phyloP scores from a whole-genome alignment of 768 basidiomycete species.

The Suillus americanus region DNA sequence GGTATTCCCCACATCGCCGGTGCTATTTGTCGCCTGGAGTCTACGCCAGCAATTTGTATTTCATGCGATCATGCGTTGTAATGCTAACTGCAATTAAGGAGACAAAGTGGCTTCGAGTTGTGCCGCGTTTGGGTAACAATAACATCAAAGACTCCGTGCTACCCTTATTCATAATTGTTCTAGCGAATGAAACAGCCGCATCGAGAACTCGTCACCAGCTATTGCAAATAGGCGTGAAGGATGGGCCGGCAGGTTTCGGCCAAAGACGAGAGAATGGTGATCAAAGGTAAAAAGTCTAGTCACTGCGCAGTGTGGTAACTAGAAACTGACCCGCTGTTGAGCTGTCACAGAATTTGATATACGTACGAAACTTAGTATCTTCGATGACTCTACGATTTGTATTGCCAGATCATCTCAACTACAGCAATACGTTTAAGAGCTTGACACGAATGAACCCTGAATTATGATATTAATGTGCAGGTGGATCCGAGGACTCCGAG shows the following conservation, averaged over 20 bases:
- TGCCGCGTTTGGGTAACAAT: not conserved
- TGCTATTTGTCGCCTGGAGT: not conserved
- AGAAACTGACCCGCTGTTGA: not conserved
- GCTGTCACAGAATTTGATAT: not conserved
- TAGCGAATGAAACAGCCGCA: not conserved
- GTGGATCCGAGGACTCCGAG: not conserved
- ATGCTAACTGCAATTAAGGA: not conserved
- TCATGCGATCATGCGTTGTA: not conserved
- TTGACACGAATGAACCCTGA: not conserved
- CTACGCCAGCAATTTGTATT: not conserved
- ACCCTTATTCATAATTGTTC: not conserved
- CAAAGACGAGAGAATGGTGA: not conserved
- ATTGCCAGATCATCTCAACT: not conserved
- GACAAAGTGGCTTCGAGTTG: not conserved
- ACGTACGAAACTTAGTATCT: not conserved
- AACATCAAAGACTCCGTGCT: not conserved
- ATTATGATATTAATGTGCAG: not conserved
- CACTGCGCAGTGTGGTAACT: not conserved
- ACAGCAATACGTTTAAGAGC: not conserved
- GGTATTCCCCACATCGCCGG: too few species aligned
- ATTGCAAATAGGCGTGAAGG: not conserved
- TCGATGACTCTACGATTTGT: not conserved
- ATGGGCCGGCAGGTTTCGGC: not conserved
- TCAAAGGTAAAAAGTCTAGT: not conserved
- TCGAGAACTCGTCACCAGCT: not conserved